phyloP scores from a whole-genome alignment of 257 asterid species.

The Fraxinus quadrangulata region DNA sequence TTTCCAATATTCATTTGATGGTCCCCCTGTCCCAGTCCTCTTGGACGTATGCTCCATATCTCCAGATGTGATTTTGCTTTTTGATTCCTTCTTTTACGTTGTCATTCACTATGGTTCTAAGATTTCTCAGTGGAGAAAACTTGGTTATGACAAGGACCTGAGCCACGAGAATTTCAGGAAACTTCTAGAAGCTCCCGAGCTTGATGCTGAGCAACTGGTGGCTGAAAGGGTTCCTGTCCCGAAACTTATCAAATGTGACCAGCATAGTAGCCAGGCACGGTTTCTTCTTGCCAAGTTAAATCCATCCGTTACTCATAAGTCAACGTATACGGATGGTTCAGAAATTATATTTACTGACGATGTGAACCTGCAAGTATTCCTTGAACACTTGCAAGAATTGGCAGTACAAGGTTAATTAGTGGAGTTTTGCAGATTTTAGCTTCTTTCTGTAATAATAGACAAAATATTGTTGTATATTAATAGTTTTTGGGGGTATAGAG shows the following conservation, averaged over 20 bases:
- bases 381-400: constrained; percentile 76
- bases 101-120: constrained; percentile 89
- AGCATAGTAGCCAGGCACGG: constrained; percentile 95
- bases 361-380: constrained; percentile 76
- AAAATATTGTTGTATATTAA: constrained; percentile 25
- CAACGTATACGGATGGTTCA: constrained; percentile 41
- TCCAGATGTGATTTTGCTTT: constrained; percentile 80
- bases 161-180: constrained; percentile 70
- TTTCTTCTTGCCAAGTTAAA: constrained; percentile 87
- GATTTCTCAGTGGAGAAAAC: constrained; percentile 88
- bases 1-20: constrained; percentile 83
- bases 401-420: constrained; percentile 77
- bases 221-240: constrained; percentile 86
- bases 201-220: constrained; percentile 75
- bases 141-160: constrained; percentile 77
- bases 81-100: constrained; percentile 80
- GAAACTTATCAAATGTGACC: constrained; percentile 79
- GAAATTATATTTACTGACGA: constrained; percentile 88
- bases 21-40: constrained; percentile 86
- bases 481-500: neutral
- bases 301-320: constrained; percentile 53
- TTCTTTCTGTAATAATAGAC: constrained; percentile 10
- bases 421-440: constrained; percentile 16
- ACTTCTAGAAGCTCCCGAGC: constrained; percentile 81
- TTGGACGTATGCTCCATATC: constrained; percentile 78